These are phyloP conservation scores for Chytriomyces hyalinus DNA, from an alignment of 192 early-diverging fungal genomes.

Conservation along the genomic window DNA sequence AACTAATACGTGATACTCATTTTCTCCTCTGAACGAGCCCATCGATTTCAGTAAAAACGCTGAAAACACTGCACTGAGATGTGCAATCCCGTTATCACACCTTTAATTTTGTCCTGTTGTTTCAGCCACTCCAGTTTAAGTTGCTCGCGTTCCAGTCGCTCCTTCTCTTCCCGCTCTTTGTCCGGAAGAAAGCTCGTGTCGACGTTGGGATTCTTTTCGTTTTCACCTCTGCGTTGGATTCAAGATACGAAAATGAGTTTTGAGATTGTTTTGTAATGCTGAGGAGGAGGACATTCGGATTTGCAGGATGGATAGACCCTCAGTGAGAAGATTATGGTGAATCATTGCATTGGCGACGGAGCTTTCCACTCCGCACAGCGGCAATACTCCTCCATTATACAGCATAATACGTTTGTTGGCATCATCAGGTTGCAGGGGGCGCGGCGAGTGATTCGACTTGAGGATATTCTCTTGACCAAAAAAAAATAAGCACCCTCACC, in stretches of 20 bases:
- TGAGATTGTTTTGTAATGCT: not conserved
- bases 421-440: no score
- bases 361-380: no score
- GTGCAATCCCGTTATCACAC: slow-evolving; percentile 40
- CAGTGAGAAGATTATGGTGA: slow-evolving; percentile 55
- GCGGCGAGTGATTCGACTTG: no score
- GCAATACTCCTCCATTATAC: no score
- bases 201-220: slow-evolving; percentile 87
- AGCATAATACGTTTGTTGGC: no score
- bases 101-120: slow-evolving; percentile 83
- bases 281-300: not conserved
- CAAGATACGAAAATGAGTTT: not conserved
- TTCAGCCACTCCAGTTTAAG: slow-evolving; percentile 81
- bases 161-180: slow-evolving; percentile 80
- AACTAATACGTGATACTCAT: slow-evolving; percentile 90
- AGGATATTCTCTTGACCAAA: no score
- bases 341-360: no score
- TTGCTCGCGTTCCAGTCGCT: slow-evolving; percentile 72
- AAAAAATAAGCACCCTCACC: not conserved
- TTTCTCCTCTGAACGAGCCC: slow-evolving; percentile 59
- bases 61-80: not conserved
- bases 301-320: not conserved
- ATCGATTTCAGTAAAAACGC: no score
- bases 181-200: slow-evolving; percentile 95
- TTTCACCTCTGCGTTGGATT: not conserved